These are phyloP conservation scores for Lichtheimia hyalospora DNA, from an alignment of 371 early-diverging fungal species.

Conservation along the genomic window DNA sequence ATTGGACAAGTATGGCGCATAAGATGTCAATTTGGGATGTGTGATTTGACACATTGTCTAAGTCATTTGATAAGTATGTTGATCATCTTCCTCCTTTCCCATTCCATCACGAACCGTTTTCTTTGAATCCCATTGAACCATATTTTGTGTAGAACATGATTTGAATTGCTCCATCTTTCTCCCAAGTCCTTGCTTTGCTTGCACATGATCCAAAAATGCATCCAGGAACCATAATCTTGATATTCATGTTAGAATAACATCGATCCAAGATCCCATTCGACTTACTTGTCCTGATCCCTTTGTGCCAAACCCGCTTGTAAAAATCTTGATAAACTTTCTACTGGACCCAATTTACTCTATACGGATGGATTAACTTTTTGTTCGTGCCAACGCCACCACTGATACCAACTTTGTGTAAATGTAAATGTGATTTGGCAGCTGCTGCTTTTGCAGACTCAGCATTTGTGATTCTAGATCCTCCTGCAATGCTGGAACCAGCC, in stretches of 20 bases:
- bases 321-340: slow-evolving; percentile 39
- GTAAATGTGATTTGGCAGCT: slow-evolving; percentile 41
- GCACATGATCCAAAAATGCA: slow-evolving; percentile 45
- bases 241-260: background rate
- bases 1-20: slow-evolving; percentile 24
- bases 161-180: slow-evolving; percentile 19
- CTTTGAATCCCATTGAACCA: background rate
- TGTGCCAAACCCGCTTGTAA: slow-evolving; percentile 44
- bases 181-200: slow-evolving; percentile 48
- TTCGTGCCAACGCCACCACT: too few species aligned
- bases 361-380: too few species aligned
- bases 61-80: too few species aligned
- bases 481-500: background rate
- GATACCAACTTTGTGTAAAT: slow-evolving; percentile 41
- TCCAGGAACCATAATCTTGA: slow-evolving; percentile 51
- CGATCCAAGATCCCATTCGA: background rate
- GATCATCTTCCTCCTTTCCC: too few species aligned
- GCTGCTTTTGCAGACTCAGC: slow-evolving; percentile 36
- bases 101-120: background rate
- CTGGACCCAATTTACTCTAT: slow-evolving; percentile 34
- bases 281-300: slow-evolving; percentile 26
- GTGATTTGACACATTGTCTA: slow-evolving; percentile 8
- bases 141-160: slow-evolving; percentile 8
- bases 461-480: background rate
- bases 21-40: slow-evolving; percentile 16